Percentiles rank a stretch among this genome's conserved stretches.
These are phyloP conservation scores for Hypoxylon sp. DNA, from an alignment of 2,329 filamentous ascomycete genomes.

Conservation along the genomic window DNA sequence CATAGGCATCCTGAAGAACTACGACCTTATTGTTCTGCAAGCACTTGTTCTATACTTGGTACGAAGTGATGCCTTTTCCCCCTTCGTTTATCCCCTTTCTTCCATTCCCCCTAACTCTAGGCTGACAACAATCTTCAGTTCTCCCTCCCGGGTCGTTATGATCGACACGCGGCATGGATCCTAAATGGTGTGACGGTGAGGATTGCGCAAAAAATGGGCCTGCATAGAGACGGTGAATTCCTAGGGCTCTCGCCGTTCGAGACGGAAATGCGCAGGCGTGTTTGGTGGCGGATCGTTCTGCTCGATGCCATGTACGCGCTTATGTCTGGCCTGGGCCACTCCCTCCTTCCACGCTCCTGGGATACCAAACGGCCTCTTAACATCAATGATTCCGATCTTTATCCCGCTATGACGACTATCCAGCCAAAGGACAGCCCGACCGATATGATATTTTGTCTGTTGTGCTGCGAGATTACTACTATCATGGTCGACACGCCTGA, in stretches of 20 bases:
- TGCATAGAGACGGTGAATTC: constrained; percentile 68
- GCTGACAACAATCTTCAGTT: constrained; percentile 50
- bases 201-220: constrained; percentile 72
- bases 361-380: constrained; percentile 66
- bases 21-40: constrained; percentile 67
- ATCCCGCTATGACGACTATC: constrained; percentile 60
- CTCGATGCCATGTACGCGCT: constrained; percentile 66
- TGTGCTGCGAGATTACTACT: constrained; percentile 59
- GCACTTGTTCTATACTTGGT: constrained; percentile 67
- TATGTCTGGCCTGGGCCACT: constrained; percentile 64
- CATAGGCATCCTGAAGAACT: constrained; percentile 65
- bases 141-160: constrained; percentile 65
- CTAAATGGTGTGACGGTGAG: constrained; percentile 68
- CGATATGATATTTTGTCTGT: constrained; percentile 66
- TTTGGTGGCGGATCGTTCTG: constrained; percentile 72
- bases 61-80: constrained; percentile 28
- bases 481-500: constrained; percentile 59
- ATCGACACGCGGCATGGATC: constrained; percentile 67
- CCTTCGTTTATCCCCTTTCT: too few species aligned
- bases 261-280: constrained; percentile 70
- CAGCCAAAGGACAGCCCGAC: constrained; percentile 64
- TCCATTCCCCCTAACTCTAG: not conserved
- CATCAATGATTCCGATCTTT: constrained; percentile 66
- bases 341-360: constrained; percentile 61
- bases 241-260: constrained; percentile 68